phyloP scores from a whole-genome alignment of 495 filamentous ascomycete genomes.

The Gamarada debralockiae region DNA sequence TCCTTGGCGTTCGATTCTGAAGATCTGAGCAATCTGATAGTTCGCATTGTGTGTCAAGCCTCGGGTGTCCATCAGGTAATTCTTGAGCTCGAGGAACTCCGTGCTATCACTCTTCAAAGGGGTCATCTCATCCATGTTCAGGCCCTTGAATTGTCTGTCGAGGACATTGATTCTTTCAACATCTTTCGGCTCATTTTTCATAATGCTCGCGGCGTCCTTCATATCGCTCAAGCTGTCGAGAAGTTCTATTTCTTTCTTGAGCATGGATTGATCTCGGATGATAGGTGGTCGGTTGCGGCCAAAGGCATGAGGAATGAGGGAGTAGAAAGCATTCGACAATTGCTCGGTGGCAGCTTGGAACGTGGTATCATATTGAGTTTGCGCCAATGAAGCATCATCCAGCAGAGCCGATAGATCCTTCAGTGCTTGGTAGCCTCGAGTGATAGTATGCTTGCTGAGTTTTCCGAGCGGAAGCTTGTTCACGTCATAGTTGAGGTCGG shows the following conservation, averaged over 20 bases:
- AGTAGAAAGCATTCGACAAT: conserved; percentile 73
- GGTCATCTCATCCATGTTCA: conserved; percentile 74
- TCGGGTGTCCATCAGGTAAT: conserved; percentile 62
- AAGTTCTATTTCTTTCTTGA: conserved; percentile 73
- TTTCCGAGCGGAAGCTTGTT: conserved; percentile 80
- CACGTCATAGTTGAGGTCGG: conserved; percentile 68
- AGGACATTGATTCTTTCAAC: conserved; percentile 52
- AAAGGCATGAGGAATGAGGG: conserved; percentile 77
- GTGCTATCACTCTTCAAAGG: conserved; percentile 50
- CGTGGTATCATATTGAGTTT: conserved; percentile 38
- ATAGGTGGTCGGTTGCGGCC: conserved; percentile 68
- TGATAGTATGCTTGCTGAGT: conserved; percentile 71
- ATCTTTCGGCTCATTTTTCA: conserved; percentile 49
- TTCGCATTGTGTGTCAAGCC: conserved; percentile 55
- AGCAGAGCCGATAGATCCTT: conserved; percentile 69
- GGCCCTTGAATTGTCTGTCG: conserved; percentile 65
- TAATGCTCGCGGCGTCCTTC: conserved; percentile 74
- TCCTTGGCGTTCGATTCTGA: conserved; percentile 74
- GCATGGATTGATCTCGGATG: conserved; percentile 44
- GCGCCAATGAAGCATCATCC: conserved; percentile 40
- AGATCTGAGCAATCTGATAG: conserved; percentile 69
- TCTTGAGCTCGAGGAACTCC: conserved; percentile 61
- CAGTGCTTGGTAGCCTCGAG: conserved; percentile 63
- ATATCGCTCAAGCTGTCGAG: conserved; percentile 77
- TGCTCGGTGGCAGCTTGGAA: conserved; percentile 43